Evolutionary conservation across 257 asterid genomes (phyloP), one percentile per base, ranked within the genome.

Genomic region (Pogostemon cablin): DNA sequence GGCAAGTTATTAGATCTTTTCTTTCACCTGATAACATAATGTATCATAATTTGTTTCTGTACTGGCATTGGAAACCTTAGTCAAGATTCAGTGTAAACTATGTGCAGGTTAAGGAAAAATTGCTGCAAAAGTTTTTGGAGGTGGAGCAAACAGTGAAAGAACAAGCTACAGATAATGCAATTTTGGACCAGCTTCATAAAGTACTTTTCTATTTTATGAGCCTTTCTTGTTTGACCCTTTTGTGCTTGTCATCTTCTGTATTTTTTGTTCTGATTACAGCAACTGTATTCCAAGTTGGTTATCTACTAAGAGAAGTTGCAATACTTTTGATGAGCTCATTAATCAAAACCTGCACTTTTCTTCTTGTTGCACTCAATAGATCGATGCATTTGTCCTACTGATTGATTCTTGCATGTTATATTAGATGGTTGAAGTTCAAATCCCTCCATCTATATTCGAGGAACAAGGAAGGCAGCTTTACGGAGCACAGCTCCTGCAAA

Each of bases 401-500:
- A 48, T 60, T 60, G 50, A 47, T 59, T 71, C 68, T 76, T 59
- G 15, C 66, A 41, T 56, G 47, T 81, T 6, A 55, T 68, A 34
- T 73, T 71, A 91, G 99, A 84, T 91, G 96, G 82, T 91, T 71
- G 89, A 93, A 83, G 92, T 89, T 68, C 95, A 86, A 35, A 87
- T 93, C 66, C 99, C 98, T 55, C 98, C 68, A 77, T 85, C 96
- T n/a, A 75, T 93, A 83, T 89, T 87, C 47, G 92, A 93, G 82
- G 99, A 93, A 71, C 99, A 95, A 85, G 98, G 96, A 69, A 89
- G 99, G 69, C 91, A 95, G 82, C 93, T 95, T 15, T 95, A 95
- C 47, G 99, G 99, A 55, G 93, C 96, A 56, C 96, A 89, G 77
- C 96, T 95, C 64, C 75, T 95, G 75, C 98, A 95, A 83, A 66